These are phyloP conservation scores for Angomonas ambiguus DNA, from an alignment of 208 protist genomes.

Conservation along the genomic window DNA sequence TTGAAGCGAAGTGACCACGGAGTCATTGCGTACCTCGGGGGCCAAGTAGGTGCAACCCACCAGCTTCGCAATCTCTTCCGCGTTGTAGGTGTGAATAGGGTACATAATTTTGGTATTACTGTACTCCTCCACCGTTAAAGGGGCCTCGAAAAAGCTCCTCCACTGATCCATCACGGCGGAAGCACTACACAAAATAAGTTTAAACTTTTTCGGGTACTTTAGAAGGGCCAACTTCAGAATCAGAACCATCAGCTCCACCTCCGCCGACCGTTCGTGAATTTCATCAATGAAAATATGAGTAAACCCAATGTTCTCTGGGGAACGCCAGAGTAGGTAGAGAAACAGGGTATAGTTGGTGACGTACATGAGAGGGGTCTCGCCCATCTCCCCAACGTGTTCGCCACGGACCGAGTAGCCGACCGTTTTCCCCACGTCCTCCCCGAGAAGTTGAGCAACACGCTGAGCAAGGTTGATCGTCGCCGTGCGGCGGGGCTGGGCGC, in stretches of 20 bases:
- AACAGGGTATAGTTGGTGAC: constrained; percentile 87
- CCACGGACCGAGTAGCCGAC: constrained; percentile 85
- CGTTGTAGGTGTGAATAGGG: constrained; percentile 71
- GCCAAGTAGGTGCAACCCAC: constrained; percentile 34
- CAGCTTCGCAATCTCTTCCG: constrained; percentile 69
- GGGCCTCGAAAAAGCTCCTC: constrained; percentile 64
- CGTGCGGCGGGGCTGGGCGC: constrained; percentile 76
- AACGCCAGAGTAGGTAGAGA: constrained; percentile 59
- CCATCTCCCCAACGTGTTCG: constrained; percentile 63
- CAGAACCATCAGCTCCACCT: constrained; percentile 88
- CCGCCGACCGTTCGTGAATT: constrained; percentile 93
- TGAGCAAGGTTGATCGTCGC: constrained; percentile 74
- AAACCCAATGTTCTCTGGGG: constrained; percentile 50
- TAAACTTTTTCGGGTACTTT: constrained; percentile 55
- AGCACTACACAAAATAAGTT: constrained; percentile 88
- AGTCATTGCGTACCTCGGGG: constrained; percentile 20
- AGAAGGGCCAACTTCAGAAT: constrained; percentile 80
- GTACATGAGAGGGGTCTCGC: constrained; percentile 77
- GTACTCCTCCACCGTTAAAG: constrained; percentile 56
- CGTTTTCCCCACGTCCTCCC: constrained; percentile 34
- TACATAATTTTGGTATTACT: constrained; percentile 54
- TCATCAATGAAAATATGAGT: constrained; percentile 93
- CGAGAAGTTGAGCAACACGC: constrained; percentile 50
- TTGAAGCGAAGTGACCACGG: constrained; percentile 48
- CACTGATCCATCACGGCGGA: constrained; percentile 84